Conservation (phyloP, 768 basidiomycete genomes). For the Termitomyces bulborhizus region DNA sequence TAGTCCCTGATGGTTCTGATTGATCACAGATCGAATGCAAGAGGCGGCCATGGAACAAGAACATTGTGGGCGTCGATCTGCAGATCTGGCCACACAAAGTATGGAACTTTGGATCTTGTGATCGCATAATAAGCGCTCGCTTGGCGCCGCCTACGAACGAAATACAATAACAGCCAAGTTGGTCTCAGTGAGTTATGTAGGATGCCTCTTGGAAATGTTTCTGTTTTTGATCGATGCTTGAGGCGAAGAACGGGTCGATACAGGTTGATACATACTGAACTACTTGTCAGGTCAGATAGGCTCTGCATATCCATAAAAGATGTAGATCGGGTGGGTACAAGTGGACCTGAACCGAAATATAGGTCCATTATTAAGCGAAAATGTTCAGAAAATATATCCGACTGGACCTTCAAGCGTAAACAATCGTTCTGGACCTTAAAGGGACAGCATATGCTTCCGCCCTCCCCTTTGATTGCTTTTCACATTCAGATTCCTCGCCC, state of each 20-base stretch:
- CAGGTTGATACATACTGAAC: neutral
- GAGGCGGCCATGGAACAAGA: slow-evolving; percentile 1
- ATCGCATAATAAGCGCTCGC: slow-evolving; percentile 7
- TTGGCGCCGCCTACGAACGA: neutral
- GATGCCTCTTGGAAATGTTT: neutral
- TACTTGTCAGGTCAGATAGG: neutral
- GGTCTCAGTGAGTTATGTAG: neutral
- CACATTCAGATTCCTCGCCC: neutral
- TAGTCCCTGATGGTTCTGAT: slow-evolving; percentile 5
- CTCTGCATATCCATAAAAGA: neutral
- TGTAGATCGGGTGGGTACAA: neutral
- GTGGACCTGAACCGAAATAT: neutral
- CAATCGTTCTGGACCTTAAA: slow-evolving; percentile 8
- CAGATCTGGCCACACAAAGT: slow-evolving; percentile 6
- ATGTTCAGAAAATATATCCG: slow-evolving; percentile 1
- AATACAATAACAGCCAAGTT: slow-evolving; percentile 11
- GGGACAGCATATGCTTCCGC: neutral
- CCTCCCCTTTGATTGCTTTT: neutral
- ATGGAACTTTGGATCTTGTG: slow-evolving; percentile 4
- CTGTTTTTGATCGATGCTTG: neutral
- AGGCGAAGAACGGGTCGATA: too few relatives aligned
- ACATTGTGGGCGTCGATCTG: slow-evolving; percentile 11
- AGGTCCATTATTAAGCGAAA: slow-evolving; percentile 8
- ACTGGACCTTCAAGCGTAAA: slow-evolving; percentile 11
- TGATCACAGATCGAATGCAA: neutral